phyloP scores from a whole-genome alignment of 192 early-diverging fungal species.

The Coemansia sp. region DNA sequence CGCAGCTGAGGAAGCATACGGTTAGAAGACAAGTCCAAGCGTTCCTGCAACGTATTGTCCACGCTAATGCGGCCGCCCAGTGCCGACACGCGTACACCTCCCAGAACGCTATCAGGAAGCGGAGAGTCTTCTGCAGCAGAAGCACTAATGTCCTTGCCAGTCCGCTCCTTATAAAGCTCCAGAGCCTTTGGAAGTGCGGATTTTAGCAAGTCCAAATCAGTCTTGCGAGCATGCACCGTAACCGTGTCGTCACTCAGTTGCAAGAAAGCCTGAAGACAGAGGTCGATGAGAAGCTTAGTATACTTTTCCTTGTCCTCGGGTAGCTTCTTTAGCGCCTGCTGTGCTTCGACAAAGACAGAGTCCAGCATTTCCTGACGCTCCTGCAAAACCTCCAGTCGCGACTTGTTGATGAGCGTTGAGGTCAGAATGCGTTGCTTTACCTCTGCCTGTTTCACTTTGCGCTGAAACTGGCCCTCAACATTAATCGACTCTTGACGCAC shows the following conservation, averaged over 20 bases:
- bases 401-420: conserved; percentile 96
- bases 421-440: conserved; percentile 92
- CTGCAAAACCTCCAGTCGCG: conserved; percentile 84
- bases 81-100: conserved; percentile 82
- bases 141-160: conserved; percentile 38
- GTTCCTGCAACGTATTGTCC: conserved; percentile 89
- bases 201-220: conserved; percentile 66
- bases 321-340: conserved; percentile 59
- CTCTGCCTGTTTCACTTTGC: conserved; percentile 97
- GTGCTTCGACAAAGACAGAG: conserved; percentile 74
- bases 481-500: conserved; percentile 96
- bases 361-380: conserved; percentile 85
- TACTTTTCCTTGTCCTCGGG: conserved; percentile 62
- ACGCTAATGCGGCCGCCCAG: conserved; percentile 77
- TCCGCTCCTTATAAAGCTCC: conserved; percentile 60
- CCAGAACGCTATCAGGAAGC: conserved; percentile 77
- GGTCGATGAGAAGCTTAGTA: conserved; percentile 67
- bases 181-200: conserved; percentile 53
- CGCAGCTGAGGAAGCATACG: conserved; percentile 93
- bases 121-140: conserved; percentile 57
- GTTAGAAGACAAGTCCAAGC: conserved; percentile 81
- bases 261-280: conserved; percentile 72
- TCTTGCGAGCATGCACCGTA: conserved; percentile 66
- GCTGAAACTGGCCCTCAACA: conserved; percentile 93
- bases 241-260: conserved; percentile 84